phyloP scores from a whole-genome alignment of 495 filamentous ascomycete species.

The Hypoxylon crocopeplum region DNA sequence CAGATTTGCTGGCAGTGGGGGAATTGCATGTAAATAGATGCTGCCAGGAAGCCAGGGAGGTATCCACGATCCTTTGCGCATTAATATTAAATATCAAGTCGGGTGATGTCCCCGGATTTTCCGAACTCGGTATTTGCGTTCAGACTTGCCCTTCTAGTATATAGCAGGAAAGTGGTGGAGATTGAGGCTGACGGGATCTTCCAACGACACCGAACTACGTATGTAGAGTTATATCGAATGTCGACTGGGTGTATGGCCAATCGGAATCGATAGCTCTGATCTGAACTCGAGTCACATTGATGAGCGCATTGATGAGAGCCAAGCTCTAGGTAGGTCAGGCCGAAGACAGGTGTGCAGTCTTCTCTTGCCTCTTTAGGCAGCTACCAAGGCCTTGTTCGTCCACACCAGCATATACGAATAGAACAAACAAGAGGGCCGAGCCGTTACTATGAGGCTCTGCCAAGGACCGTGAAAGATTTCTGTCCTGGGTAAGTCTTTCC shows the following conservation, averaged over 20 bases:
- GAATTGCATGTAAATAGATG: slow-evolving; percentile 3
- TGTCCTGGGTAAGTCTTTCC: slow-evolving; percentile 17
- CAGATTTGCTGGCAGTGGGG: slow-evolving; percentile 5
- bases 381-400: slow-evolving; percentile 19
- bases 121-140: slow-evolving; percentile 10
- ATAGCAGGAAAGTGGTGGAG: slow-evolving; percentile 20
- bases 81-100: slow-evolving; percentile 13
- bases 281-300: slow-evolving; percentile 20
- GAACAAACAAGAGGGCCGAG: slow-evolving; percentile 3
- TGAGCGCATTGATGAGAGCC: slow-evolving; percentile 33
- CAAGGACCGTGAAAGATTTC: slow-evolving; percentile 19
- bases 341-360: slow-evolving; percentile 3
- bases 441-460: slow-evolving; percentile 31
- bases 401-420: slow-evolving; percentile 29
- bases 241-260: slow-evolving; percentile 13
- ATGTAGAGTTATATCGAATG: slow-evolving; percentile 17
- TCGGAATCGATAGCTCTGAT: slow-evolving; percentile 22
- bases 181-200: slow-evolving; percentile 32
- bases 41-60: background rate
- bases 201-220: slow-evolving; percentile 27
- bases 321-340: slow-evolving; percentile 20
- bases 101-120: slow-evolving; percentile 22
- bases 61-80: background rate
- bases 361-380: slow-evolving; percentile 38
- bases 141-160: slow-evolving; percentile 28